A percentile compares a stretch with the other conserved stretches of the same genome.
Conservation (phyloP, 225 moss, liverwort and hornwort species). For the Thuidium tamariscinum region DNA sequence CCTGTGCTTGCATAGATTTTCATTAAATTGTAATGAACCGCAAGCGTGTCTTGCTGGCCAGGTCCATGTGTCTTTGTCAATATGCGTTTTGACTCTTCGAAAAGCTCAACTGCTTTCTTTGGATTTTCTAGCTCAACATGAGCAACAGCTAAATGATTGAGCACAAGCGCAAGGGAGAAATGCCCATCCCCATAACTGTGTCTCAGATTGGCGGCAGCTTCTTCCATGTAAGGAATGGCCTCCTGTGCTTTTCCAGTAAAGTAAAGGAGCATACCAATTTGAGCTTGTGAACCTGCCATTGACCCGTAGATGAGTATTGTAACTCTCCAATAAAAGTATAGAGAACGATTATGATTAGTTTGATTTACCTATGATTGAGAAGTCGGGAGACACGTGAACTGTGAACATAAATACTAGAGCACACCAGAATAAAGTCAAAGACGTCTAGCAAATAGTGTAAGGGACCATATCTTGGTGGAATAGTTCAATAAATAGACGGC, state of each 20-base stretch:
- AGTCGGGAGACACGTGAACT: background rate
- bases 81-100: conserved; percentile 75
- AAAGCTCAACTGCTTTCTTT: conserved; percentile 46
- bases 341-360: background rate
- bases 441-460: background rate
- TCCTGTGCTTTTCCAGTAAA: conserved; percentile 68
- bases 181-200: conserved; percentile 58
- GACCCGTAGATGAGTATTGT: background rate
- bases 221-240: conserved; percentile 57
- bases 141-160: conserved; percentile 77
- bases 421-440: background rate
- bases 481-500: background rate
- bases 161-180: conserved; percentile 89
- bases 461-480: background rate
- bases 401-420: background rate
- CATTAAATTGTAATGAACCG: conserved; percentile 70
- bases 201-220: conserved; percentile 46
- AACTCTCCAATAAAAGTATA: background rate
- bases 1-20: conserved; percentile 60
- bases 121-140: conserved; percentile 54
- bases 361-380: background rate
- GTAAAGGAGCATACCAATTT: conserved; percentile 84
- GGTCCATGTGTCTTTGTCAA: conserved; percentile 71
- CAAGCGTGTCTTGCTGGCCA: conserved; percentile 77
- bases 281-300: conserved; percentile 67